Percentiles rank a stretch among this genome's conserved stretches.
Evolutionary conservation across 345 rosid genomes (phyloP).

Genomic region (Brassica incana): DNA sequence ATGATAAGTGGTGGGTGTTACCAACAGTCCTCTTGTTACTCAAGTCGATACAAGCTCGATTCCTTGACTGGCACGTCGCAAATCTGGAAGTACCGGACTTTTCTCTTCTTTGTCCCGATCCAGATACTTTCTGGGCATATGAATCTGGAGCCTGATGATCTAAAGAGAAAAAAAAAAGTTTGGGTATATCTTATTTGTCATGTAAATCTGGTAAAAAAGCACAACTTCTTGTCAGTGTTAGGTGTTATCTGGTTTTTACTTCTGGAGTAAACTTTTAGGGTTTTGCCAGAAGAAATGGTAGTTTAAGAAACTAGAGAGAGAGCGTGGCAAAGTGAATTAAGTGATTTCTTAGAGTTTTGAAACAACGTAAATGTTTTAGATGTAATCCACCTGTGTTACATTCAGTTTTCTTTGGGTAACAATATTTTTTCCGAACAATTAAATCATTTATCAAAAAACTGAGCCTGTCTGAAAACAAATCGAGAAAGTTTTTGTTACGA

Average conservation of each 20-base stretch:
- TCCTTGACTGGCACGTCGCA: conserved; percentile 89
- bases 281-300: conserved; percentile 20
- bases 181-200: conserved; percentile 9
- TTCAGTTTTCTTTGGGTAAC: background rate
- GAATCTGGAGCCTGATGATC: conserved; percentile 63
- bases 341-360: background rate
- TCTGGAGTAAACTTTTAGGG: conserved; percentile 4
- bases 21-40: conserved; percentile 66
- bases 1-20: conserved; percentile 90
- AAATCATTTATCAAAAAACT: background rate
- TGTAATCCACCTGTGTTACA: background rate
- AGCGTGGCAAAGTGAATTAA: background rate
- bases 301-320: background rate
- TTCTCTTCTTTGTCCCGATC: conserved; percentile 80
- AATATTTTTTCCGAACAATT: background rate
- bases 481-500: too few relatives aligned
- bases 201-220: conserved; percentile 30
- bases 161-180: background rate
- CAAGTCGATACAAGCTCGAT: conserved; percentile 80
- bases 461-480: background rate
- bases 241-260: background rate
- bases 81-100: conserved; percentile 84
- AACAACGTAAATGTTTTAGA: background rate
- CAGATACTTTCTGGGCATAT: conserved; percentile 89
- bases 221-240: background rate